Percentiles rank a stretch among this genome's conserved stretches.
These are phyloP conservation scores for Nothopassalora personata DNA, from an alignment of 2,329 filamentous ascomycete species.

Conservation along the genomic window DNA sequence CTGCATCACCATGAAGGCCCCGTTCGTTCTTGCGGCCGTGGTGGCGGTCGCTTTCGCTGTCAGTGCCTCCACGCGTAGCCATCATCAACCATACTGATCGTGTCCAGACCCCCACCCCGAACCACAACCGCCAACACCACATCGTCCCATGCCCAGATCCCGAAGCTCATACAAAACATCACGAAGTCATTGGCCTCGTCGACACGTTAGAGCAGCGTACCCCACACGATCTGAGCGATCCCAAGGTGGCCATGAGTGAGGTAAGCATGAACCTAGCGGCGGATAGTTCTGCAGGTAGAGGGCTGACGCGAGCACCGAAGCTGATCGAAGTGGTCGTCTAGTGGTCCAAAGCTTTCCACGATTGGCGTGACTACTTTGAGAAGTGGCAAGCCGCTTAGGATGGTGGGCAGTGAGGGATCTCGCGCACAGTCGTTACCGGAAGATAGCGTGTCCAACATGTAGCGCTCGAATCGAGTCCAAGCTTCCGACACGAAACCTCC, in stretches of 20 bases:
- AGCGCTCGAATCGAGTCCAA: too few species aligned
- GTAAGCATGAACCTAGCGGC: not conserved
- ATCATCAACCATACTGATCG: not conserved
- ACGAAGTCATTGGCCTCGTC: not conserved
- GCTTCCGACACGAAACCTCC: too few species aligned
- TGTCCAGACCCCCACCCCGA: not conserved
- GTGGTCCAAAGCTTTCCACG: not conserved
- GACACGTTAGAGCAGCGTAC: not conserved
- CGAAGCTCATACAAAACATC: not conserved
- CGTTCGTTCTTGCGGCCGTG: not conserved
- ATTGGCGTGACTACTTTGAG: not conserved
- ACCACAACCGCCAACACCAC: not conserved
- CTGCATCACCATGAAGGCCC: not conserved
- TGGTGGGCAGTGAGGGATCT: not conserved
- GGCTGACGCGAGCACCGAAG: not conserved
- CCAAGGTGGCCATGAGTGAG: not conserved
- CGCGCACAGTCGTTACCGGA: too few species aligned
- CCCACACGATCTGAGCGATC: not conserved
- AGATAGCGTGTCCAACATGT: too few species aligned
- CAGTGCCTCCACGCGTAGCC: not conserved
- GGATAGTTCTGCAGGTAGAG: not conserved
- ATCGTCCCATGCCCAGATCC: not conserved
- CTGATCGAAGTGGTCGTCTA: not conserved
- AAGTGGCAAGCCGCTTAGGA: not conserved
- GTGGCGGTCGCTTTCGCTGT: not conserved